These are phyloP conservation scores for Lachnellula subtilissima DNA, from an alignment of 2,329 filamentous ascomycete genomes.

Conservation along the genomic window DNA sequence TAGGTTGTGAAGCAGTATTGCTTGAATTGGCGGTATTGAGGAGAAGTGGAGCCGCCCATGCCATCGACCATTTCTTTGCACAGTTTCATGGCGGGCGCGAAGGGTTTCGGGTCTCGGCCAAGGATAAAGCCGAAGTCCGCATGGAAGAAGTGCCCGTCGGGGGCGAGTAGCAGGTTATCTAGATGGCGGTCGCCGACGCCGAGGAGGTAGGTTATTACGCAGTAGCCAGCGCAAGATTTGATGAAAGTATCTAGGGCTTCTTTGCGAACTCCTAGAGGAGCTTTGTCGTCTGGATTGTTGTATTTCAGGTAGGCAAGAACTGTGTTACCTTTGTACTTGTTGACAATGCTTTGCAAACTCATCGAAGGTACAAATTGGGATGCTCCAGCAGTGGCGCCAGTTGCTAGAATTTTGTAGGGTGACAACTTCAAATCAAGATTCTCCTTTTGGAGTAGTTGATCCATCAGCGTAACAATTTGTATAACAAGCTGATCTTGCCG, in stretches of 20 bases:
- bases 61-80: constrained; percentile 98
- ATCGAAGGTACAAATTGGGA: constrained; percentile 91
- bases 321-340: constrained; percentile 70
- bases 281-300: constrained; percentile 81
- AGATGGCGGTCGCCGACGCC: constrained; percentile 94
- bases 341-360: constrained; percentile 74
- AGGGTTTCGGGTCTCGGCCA: constrained; percentile 93
- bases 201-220: constrained; percentile 95
- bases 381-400: constrained; percentile 80
- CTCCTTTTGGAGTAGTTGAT: constrained; percentile 89
- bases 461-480: constrained; percentile 97
- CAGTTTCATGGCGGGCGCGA: constrained; percentile 94
- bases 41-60: constrained; percentile 80
- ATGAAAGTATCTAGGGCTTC: constrained; percentile 94
- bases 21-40: constrained; percentile 84
- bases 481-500: constrained; percentile 97
- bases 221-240: constrained; percentile 94
- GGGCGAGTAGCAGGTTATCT: constrained; percentile 87
- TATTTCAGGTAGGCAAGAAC: constrained; percentile 79
- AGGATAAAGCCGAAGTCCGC: constrained; percentile 98
- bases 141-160: constrained; percentile 94
- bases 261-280: constrained; percentile 80
- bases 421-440: constrained; percentile 93
- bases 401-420: constrained; percentile 94
- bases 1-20: constrained; percentile 96